Evolutionary conservation across 2,329 filamentous ascomycete genomes (phyloP).

Genomic region (Fusarium nurragi): DNA sequence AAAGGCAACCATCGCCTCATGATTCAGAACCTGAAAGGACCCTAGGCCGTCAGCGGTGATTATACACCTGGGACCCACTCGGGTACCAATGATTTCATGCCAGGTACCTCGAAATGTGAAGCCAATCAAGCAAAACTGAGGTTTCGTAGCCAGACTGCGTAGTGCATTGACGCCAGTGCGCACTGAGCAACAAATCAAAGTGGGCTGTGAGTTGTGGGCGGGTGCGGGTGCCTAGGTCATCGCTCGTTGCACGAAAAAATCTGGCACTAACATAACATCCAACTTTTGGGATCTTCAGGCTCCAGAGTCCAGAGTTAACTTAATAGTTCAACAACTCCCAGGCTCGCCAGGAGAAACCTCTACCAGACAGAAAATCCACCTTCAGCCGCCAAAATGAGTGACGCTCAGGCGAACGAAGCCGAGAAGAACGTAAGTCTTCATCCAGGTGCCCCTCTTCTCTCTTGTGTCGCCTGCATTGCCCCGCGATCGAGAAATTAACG

Average conservation of each 20-base stretch:
- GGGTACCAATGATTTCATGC: slow-evolving; percentile 18
- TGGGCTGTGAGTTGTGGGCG: slow-evolving; percentile 17
- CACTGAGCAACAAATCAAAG: slow-evolving; percentile 14
- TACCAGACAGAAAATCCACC: slow-evolving; percentile 27
- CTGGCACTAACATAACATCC: slow-evolving; percentile 49
- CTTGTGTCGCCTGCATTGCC: slow-evolving; percentile 40
- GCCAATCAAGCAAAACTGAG: slow-evolving; percentile 7
- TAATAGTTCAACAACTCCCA: slow-evolving; percentile 37
- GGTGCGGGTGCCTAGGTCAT: slow-evolving; percentile 38
- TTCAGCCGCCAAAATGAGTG: slow-evolving; percentile 75
- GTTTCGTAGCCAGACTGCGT: slow-evolving; percentile 24
- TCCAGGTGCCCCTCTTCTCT: slow-evolving; percentile 33
- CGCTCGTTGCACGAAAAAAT: slow-evolving; percentile 46
- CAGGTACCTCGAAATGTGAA: slow-evolving; percentile 9
- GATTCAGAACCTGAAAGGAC: not conserved
- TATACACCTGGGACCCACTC: slow-evolving; percentile 14
- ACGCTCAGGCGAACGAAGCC: slow-evolving; percentile 87
- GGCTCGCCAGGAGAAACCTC: slow-evolving; percentile 35
- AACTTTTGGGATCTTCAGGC: slow-evolving; percentile 43
- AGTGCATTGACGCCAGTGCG: slow-evolving; percentile 8
- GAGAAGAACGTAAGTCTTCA: slow-evolving; percentile 84
- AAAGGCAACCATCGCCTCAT: not conserved
- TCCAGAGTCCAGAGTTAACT: slow-evolving; percentile 32
- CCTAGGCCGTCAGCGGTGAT: slow-evolving; percentile 2
- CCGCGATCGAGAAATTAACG: slow-evolving; percentile 43